Conservation (phyloP, 2,329 filamentous ascomycete genomes). For the Sclerotinia minor region DNA sequence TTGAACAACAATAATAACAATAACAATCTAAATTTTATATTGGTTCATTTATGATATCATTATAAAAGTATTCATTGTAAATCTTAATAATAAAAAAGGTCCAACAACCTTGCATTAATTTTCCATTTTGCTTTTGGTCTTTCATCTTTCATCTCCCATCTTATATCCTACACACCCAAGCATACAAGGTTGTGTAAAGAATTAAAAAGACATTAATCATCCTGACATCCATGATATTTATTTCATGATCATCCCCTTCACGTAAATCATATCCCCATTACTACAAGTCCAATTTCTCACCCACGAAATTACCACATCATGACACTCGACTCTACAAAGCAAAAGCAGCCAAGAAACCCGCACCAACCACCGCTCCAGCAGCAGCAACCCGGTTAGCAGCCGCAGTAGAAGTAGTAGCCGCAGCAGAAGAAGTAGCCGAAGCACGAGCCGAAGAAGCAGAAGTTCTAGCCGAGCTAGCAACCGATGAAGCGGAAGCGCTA, state of each 20-base stretch:
- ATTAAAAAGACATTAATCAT: conserved; percentile 7
- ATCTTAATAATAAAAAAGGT: neutral
- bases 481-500: neutral
- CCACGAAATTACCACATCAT: neutral
- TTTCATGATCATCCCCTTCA: neutral
- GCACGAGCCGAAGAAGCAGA: neutral
- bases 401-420: conserved; percentile 13
- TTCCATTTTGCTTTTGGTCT: neutral
- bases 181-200: neutral
- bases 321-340: conserved; percentile 28
- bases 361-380: conserved; percentile 28
- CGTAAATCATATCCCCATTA: no score
- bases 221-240: neutral
- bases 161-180: neutral
- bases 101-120: neutral
- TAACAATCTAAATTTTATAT: no score
- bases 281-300: neutral
- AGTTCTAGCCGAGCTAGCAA: no score
- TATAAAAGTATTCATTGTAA: neutral
- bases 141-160: neutral
- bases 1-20: no score
- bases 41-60: neutral
- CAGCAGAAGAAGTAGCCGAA: conserved; percentile 14
- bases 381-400: conserved; percentile 23
- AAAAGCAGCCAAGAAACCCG: conserved; percentile 32